Evolutionary conservation across 805 yeast species (phyloP).

Genomic region (Saturnispora gosingensis): DNA sequence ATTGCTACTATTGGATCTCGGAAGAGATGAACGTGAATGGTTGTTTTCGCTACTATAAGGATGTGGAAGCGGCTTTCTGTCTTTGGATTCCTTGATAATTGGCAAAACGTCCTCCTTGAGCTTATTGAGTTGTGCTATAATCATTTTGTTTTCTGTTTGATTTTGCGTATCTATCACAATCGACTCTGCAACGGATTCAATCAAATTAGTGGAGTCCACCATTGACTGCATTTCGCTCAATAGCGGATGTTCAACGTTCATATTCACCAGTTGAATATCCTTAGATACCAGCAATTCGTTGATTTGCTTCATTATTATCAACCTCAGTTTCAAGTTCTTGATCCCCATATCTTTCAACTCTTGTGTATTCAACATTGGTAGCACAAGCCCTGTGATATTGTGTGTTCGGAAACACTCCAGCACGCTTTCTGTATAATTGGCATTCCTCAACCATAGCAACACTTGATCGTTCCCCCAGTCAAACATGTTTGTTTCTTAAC

Average conservation of each 20-base stretch:
- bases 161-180: slow-evolving; percentile 16
- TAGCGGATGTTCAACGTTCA: slow-evolving; percentile 18
- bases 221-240: slow-evolving; percentile 20
- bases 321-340: slow-evolving; percentile 40
- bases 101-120: slow-evolving; percentile 60
- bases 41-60: slow-evolving; percentile 26
- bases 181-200: slow-evolving; percentile 18
- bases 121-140: slow-evolving; percentile 45
- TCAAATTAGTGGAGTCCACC: slow-evolving; percentile 19
- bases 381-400: slow-evolving; percentile 62
- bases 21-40: neutral
- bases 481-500: slow-evolving; percentile 9
- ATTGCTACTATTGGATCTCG: neutral
- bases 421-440: slow-evolving; percentile 17
- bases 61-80: slow-evolving; percentile 58
- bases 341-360: slow-evolving; percentile 73
- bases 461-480: slow-evolving; percentile 27
- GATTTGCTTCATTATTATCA: slow-evolving; percentile 51
- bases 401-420: slow-evolving; percentile 38
- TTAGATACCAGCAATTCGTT: slow-evolving; percentile 39
- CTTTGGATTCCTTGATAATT: slow-evolving; percentile 50
- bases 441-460: slow-evolving; percentile 23
- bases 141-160: slow-evolving; percentile 23
- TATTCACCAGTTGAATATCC: slow-evolving; percentile 11
- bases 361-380: slow-evolving; percentile 57